Base-by-base conservation (phyloP, 352 stramenopile genomes). In the Globisporangium camurandrum region DNA sequence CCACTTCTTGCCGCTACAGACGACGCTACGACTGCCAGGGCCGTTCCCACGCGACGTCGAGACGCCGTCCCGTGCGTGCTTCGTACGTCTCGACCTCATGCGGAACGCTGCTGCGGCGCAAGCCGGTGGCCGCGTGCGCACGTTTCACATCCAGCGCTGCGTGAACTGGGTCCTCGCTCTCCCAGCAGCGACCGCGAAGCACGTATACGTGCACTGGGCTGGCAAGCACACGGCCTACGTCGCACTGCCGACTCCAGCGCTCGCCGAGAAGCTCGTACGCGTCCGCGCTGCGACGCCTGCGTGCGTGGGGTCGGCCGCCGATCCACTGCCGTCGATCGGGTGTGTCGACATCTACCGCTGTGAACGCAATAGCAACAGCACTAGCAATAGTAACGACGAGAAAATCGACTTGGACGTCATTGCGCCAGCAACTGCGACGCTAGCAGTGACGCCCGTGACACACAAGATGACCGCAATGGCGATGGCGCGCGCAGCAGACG, bases 121-220 rank as follows among this genome's bases (percentile, higher is more conserved):
- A n/a, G 55, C 9, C 30, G 30, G 64, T 12, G 64, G 64, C 20
- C 51, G 36, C 19, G 48, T 90, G 33, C 84, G 84, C 60, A 72
- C 62, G 22, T 84, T 84, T 51, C 79, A 88, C 52, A 85, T 90
- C 56, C 81, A 90, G 52, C 75, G 85, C 26, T 87, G 74, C 58
- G 62, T 91, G 9, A 58, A 59, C 0, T 75, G 67, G 63, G 66
- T 60, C 5, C 43, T 88, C 27, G 68, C 73, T 45, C 51, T 88
- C 20, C 57, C 8, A 34, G 30, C 30, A 8, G 30, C 66, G 39
- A 66, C 67, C 10, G 54, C 58, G 17, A 71, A 70, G 49, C 57
- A 69, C 5, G 51, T 73, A 24, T 61, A 69, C 26, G 67, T 86
- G 24, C 56, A 82, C 31, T 86, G 71, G 71, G 69, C 80, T 49